Evolutionary conservation across 2,329 filamentous ascomycete species (phyloP), one percentile per base, ranked within the genome.

Genomic region (Aspergillus costaricaensis): DNA sequence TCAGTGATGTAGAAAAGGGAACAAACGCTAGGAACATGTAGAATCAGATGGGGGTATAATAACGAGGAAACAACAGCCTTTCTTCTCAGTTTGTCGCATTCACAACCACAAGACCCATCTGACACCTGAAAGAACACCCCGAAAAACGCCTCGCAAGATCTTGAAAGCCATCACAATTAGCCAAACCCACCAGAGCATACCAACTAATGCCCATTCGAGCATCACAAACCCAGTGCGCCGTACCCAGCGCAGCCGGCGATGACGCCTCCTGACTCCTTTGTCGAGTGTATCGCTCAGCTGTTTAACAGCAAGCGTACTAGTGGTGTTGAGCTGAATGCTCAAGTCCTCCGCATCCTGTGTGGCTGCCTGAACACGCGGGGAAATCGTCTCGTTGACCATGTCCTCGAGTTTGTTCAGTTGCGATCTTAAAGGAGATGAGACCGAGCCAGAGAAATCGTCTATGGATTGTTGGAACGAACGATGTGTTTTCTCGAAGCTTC

Each of bases 101-200:
- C 75, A 91, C 67, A 95, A 75, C 91, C 91, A 96, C 64, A 96
- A 78, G 72, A 97, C 76, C 94, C 94, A 98, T 71, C 84, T 83
- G n/a, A 90, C 81, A 9, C 85, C 83, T 10, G 81, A 78, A 53
- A 86, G 79, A 0, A 86, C 70, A 2, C 87, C 87, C 49, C 84
- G 84, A 48, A 88, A 83, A 1, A 89, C 67, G 10, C 88, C 87
- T 61, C 87, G 79, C 38, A 90, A 77, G 14, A 91, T 75, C 61
- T 91, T 85, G 55, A 90, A 81, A 23, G 94, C 81, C 74, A 92
- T 90, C 23, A 97, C 93, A 36, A 96, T 81, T 61, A 96, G 86
- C 92, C 94, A 98, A 15, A 96, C 88, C 76, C 90, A 92, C 92
- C 95, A 97, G 88, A 98, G 91, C 67, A 96, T 85, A 4, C 90